Evolutionary conservation across 805 yeast genomes (phyloP).

Genomic region (Pichia pseudocactophila): DNA sequence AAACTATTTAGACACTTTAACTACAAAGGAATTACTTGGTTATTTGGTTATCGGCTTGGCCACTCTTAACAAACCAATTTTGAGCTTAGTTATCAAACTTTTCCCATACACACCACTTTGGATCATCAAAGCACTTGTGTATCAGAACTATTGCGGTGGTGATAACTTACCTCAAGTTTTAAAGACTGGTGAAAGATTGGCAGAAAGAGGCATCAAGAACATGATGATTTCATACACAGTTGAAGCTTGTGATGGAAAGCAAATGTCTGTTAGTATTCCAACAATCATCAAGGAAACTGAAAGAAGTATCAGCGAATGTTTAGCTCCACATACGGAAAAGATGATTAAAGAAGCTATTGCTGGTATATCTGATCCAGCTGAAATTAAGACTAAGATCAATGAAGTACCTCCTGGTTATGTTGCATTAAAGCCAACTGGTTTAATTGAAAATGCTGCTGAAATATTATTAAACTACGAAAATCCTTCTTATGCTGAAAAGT

Average conservation of each 20-base stretch:
- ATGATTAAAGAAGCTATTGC: conserved; percentile 36
- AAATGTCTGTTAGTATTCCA: conserved; percentile 38
- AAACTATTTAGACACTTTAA: conserved; percentile 43
- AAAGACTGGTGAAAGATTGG: conserved; percentile 57
- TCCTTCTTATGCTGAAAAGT: conserved; percentile 41
- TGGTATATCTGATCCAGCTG: conserved; percentile 22
- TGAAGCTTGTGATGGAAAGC: conserved; percentile 82
- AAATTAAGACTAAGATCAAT: conserved; percentile 31
- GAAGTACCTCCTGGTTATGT: conserved; percentile 84
- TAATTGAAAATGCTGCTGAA: conserved; percentile 66
- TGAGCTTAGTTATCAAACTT: conserved; percentile 49
- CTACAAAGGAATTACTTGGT: conserved; percentile 49
- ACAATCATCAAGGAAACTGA: conserved; percentile 56
- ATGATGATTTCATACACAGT: conserved; percentile 94
- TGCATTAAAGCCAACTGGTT: conserved; percentile 90
- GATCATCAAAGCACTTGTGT: conserved; percentile 62
- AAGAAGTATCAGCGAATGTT: conserved; percentile 55
- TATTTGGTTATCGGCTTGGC: conserved; percentile 62
- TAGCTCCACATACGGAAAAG: conserved; percentile 60
- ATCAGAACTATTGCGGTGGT: conserved; percentile 87
- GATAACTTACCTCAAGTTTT: conserved; percentile 63
- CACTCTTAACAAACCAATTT: conserved; percentile 53
- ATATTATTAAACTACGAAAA: conserved; percentile 54
- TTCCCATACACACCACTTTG: conserved; percentile 73
- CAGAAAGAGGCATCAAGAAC: conserved; percentile 72